phyloP scores from a whole-genome alignment of 2,329 filamentous ascomycete species.

The Grosmannia huntii region DNA sequence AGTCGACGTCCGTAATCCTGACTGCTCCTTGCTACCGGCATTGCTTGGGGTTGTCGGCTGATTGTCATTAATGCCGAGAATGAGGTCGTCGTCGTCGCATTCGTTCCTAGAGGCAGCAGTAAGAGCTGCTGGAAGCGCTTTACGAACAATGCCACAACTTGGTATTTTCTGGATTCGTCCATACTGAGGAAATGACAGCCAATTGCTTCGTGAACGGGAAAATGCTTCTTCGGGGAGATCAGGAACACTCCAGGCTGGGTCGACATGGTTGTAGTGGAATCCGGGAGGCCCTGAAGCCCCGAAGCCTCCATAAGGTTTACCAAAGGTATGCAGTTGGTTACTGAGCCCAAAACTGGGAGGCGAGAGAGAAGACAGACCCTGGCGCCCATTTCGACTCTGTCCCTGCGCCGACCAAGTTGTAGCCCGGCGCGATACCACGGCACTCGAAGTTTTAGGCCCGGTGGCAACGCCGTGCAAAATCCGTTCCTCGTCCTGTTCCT shows the following conservation, averaged over 20 bases:
- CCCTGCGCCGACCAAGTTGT: not conserved
- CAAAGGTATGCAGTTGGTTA: conserved; percentile 1
- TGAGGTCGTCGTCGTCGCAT: conserved; percentile 20
- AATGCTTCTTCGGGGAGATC: conserved; percentile 18
- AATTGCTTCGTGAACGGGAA: not conserved
- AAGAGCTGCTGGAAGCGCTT: conserved; percentile 6
- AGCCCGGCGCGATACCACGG: not conserved
- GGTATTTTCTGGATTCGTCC: not conserved
- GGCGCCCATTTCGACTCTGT: not conserved
- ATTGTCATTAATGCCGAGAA: conserved; percentile 9
- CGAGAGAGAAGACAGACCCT: not conserved
- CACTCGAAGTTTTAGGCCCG: not conserved
- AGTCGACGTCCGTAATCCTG: not conserved
- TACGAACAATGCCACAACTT: conserved; percentile 3
- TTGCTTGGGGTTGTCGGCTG: not conserved
- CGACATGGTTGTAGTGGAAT: conserved; percentile 14
- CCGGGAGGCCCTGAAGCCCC: conserved; percentile 5
- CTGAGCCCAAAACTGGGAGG: conserved; percentile 5
- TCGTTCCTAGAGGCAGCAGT: conserved; percentile 1
- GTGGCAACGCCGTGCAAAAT: conserved; percentile 12
- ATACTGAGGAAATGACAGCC: not conserved
- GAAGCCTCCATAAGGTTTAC: not conserved
- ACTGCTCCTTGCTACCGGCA: not conserved
- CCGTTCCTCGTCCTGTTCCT: conserved; percentile 15
- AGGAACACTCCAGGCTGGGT: conserved; percentile 26